A percentile compares a stretch with the other conserved stretches of the same genome.
These are phyloP conservation scores for Rhypophila decipiens DNA, from an alignment of 495 filamentous ascomycete species.

Conservation along the genomic window DNA sequence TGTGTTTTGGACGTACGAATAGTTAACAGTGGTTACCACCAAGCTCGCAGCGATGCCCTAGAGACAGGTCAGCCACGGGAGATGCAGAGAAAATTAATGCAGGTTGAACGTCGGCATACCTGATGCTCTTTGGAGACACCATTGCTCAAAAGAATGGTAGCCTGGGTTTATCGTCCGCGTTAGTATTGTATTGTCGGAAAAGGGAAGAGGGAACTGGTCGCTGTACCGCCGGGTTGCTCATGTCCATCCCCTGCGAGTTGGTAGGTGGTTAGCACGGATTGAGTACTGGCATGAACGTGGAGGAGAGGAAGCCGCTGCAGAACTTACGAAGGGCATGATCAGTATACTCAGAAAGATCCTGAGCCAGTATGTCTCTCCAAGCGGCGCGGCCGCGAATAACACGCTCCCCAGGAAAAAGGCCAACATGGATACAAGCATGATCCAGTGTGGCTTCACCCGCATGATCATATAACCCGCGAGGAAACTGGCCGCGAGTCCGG, in stretches of 20 bases:
- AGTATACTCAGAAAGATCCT: constrained; percentile 51
- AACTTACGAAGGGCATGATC: constrained; percentile 46
- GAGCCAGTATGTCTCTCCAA: constrained; percentile 52
- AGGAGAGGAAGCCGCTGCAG: background rate
- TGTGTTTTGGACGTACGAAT: constrained; percentile 13
- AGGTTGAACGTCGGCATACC: background rate
- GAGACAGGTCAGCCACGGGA: background rate
- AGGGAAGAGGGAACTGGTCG: background rate
- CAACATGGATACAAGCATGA: constrained; percentile 47
- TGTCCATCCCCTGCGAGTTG: constrained; percentile 37
- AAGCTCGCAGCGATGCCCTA: constrained; percentile 43
- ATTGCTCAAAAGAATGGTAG: constrained; percentile 53
- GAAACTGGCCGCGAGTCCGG: constrained; percentile 26
- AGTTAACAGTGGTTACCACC: constrained; percentile 39
- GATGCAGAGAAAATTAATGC: background rate
- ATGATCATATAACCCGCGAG: constrained; percentile 41
- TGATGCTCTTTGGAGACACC: constrained; percentile 53
- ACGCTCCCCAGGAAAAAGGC: constrained; percentile 40
- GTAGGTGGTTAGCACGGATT: background rate
- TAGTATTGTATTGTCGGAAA: background rate
- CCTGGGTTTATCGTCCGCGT: constrained; percentile 9
- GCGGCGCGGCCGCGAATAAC: constrained; percentile 41
- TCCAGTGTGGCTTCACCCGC: constrained; percentile 34
- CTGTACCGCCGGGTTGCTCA: constrained; percentile 24
- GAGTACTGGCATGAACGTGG: background rate